Percentiles rank a stretch among this genome's conserved stretches.
Conservation (phyloP, 768 basidiomycete species). For the Auricularia cornea region DNA sequence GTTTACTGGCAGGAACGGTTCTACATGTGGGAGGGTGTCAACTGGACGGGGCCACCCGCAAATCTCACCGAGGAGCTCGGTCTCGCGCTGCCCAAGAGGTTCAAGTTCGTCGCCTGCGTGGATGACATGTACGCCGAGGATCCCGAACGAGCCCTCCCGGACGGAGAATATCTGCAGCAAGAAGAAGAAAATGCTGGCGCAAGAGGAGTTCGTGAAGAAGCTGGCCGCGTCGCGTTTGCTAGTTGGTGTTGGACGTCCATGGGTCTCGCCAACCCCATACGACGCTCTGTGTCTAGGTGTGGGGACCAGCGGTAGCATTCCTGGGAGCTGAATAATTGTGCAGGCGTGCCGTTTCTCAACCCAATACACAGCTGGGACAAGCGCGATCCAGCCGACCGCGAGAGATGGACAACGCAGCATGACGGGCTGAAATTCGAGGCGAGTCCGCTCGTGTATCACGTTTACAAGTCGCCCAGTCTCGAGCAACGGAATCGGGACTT, state of each 20-base stretch:
- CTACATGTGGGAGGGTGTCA: background rate
- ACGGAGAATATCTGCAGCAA: background rate
- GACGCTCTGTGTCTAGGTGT: background rate
- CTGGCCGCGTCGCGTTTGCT: background rate
- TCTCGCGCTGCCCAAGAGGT: background rate
- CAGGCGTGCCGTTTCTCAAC: background rate
- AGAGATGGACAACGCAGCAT: background rate
- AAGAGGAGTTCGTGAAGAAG: background rate
- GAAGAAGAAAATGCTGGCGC: background rate
- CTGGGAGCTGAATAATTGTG: too few species aligned
- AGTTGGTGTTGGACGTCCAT: background rate
- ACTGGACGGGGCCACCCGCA: background rate
- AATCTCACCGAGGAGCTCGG: background rate
- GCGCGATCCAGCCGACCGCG: background rate
- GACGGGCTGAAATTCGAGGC: background rate
- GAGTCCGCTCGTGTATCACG: background rate
- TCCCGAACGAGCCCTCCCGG: background rate
- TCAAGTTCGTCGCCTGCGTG: background rate
- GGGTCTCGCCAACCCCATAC: background rate
- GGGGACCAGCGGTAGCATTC: background rate
- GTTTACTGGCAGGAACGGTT: background rate
- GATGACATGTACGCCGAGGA: background rate
- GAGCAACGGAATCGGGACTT: background rate
- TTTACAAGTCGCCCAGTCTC: background rate
- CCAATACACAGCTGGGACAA: background rate